Base-by-base conservation (phyloP, 1,284 basidiomycete genomes). In the Apiotrichum sp. region DNA sequence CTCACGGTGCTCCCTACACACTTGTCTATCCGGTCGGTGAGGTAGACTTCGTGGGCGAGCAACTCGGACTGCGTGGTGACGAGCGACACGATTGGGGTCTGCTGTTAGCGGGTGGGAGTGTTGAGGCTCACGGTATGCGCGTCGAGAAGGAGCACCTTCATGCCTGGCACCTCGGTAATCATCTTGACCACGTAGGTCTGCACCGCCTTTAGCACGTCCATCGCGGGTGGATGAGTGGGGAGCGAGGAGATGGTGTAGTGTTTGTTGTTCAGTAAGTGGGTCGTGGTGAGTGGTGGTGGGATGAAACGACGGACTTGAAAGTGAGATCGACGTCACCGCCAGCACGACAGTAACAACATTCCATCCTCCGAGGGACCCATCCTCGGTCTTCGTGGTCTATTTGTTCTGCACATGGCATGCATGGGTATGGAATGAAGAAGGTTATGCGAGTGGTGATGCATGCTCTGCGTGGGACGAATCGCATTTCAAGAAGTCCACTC, bases 91-190 rank as follows among this genome's bases (percentile, higher is more conserved):
- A 98, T 95, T 1, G 96, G 92, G 14, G 96, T 97, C 92, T 95
- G 65, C 1, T 9, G 40, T 41, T 16, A 41, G 40, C 40, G 14
- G 11, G 8, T 10, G 11, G 14, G 10, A 16, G 7, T 1, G 32
- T 13, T n/a, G 11, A 5, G 56, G 63, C 85, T 56, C 69, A 93
- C 92, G n/a, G 95, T 98, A 72, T 97, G 90, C 31, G 86, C 82
- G 74, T 99, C 96, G 32, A 99, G 84, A 35, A 99, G 82, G 44
- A 99, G 81, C n/a, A 98, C 93, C 77, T 98, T 99, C 88, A 99
- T 98, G 7, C 90, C 84, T 7, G 83, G 80, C 48, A 93, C 89
- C 55, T 85, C 85, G 34, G 86, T 86, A 58, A 97, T 83, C 80
- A 98, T 82, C 79, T 90, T 95, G 63, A 84, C 83, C 69, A 98